Percentiles rank a stretch among this genome's conserved stretches.
phyloP scores from a whole-genome alignment of 306 rosid genomes.

The Vigna hirtella region DNA sequence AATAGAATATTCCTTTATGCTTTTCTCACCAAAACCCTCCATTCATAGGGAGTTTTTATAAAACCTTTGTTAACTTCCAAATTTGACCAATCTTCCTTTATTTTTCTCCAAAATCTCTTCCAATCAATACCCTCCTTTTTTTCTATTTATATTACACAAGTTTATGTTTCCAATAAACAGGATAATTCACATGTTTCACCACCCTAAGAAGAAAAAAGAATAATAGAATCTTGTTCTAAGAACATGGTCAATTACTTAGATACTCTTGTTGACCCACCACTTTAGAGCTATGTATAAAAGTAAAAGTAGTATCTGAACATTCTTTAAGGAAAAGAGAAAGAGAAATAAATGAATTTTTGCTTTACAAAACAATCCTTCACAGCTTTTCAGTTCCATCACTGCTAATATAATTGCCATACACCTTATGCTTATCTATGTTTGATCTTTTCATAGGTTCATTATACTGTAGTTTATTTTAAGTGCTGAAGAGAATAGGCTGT shows the following conservation, averaged over 20 bases:
- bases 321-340: constrained; percentile 27
- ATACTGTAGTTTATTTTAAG: not conserved
- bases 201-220: constrained; percentile 29
- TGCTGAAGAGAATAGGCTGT: not conserved
- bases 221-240: constrained; percentile 50
- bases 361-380: constrained; percentile 53
- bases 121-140: not conserved
- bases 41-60: constrained; percentile 27
- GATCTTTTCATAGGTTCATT: no score
- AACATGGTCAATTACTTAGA: constrained; percentile 11
- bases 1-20: constrained; percentile 69
- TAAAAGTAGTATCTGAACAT: constrained; percentile 41
- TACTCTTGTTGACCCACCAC: constrained; percentile 46
- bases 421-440: not conserved
- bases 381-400: constrained; percentile 40
- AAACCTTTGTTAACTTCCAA: constrained; percentile 43
- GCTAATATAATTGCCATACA: not conserved
- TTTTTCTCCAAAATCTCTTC: constrained; percentile 18
- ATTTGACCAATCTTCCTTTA: constrained; percentile 44
- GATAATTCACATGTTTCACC: constrained; percentile 17
- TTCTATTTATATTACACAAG: constrained; percentile 12
- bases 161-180: constrained; percentile 31
- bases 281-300: constrained; percentile 51
- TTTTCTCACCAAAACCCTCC: constrained; percentile 51
- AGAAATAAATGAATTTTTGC: constrained; percentile 40